Conservation (phyloP, 768 basidiomycete species). For the Mycena epipterygia region DNA sequence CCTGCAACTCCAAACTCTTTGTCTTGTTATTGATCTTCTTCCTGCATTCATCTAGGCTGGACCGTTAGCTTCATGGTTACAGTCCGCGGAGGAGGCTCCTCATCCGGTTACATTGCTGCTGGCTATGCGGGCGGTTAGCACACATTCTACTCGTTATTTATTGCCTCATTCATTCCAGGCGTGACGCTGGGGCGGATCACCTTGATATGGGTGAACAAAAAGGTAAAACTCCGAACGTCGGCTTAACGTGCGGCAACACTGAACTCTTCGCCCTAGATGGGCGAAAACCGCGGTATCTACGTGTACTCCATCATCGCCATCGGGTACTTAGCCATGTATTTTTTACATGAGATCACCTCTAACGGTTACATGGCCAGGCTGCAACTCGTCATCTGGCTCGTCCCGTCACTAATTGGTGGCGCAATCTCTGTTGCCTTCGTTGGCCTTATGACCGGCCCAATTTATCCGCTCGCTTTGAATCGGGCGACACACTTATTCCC, state of each 20-base stretch:
- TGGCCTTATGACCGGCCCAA: slow-evolving; percentile 78
- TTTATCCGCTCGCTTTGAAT: slow-evolving; percentile 83
- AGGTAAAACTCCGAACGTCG: slow-evolving; percentile 45
- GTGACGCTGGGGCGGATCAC: slow-evolving; percentile 67
- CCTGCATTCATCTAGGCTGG: slow-evolving; percentile 54
- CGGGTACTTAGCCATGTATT: slow-evolving; percentile 47
- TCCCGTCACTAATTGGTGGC: slow-evolving; percentile 75
- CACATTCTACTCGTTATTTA: neutral
- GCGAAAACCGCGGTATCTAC: slow-evolving; percentile 66
- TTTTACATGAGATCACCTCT: neutral
- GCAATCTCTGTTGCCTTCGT: slow-evolving; percentile 74
- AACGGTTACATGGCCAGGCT: slow-evolving; percentile 52
- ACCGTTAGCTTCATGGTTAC: slow-evolving; percentile 64
- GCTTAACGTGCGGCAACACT: neutral
- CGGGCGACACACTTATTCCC: slow-evolving; percentile 78
- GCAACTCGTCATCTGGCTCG: slow-evolving; percentile 79
- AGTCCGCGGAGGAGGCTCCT: slow-evolving; percentile 60
- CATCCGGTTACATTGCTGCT: slow-evolving; percentile 63
- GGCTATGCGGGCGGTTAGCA: slow-evolving; percentile 54
- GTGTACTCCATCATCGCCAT: slow-evolving; percentile 66
- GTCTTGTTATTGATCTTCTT: neutral
- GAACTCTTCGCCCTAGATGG: slow-evolving; percentile 50
- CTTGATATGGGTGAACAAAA: slow-evolving; percentile 68
- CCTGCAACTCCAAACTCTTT: neutral
- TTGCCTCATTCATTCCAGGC: slow-evolving; percentile 49